phyloP scores from a whole-genome alignment of 495 filamentous ascomycete genomes.

The Talaromyces stipitatus region DNA sequence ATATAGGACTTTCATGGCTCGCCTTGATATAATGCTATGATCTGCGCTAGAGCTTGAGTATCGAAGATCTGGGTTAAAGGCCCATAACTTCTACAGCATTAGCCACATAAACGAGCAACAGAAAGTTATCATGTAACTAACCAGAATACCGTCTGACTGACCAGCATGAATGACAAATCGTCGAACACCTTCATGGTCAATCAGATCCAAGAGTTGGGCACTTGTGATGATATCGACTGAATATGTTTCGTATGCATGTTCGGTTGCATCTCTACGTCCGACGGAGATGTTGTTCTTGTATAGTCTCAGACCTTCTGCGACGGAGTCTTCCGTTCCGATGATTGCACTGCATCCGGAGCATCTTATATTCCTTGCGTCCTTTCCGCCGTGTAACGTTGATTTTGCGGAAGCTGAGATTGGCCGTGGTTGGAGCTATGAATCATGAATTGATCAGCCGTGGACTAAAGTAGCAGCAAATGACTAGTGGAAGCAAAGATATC shows the following conservation, averaged over 20 bases:
- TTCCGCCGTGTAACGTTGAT: slow-evolving; percentile 4
- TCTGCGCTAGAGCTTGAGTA: slow-evolving; percentile 47
- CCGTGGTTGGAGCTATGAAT: background rate
- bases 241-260: slow-evolving; percentile 24
- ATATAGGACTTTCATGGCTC: slow-evolving; percentile 65
- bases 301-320: slow-evolving; percentile 35
- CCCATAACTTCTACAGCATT: slow-evolving; percentile 43
- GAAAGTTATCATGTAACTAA: slow-evolving; percentile 15
- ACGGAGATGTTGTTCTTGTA: slow-evolving; percentile 44
- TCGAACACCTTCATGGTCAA: slow-evolving; percentile 39
- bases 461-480: background rate
- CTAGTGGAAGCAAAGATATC: no score
- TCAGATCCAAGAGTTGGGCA: slow-evolving; percentile 42
- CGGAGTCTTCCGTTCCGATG: slow-evolving; percentile 37
- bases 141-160: slow-evolving; percentile 30
- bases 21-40: slow-evolving; percentile 24
- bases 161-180: slow-evolving; percentile 41
- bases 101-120: background rate
- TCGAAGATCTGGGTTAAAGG: slow-evolving; percentile 60
- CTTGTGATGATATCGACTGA: slow-evolving; percentile 44
- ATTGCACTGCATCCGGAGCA: slow-evolving; percentile 34
- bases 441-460: background rate
- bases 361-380: slow-evolving; percentile 14
- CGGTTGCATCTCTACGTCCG: slow-evolving; percentile 3
- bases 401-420: background rate